Conservation (phyloP, 208 protist species). For the Trichomonas gallinae region DNA sequence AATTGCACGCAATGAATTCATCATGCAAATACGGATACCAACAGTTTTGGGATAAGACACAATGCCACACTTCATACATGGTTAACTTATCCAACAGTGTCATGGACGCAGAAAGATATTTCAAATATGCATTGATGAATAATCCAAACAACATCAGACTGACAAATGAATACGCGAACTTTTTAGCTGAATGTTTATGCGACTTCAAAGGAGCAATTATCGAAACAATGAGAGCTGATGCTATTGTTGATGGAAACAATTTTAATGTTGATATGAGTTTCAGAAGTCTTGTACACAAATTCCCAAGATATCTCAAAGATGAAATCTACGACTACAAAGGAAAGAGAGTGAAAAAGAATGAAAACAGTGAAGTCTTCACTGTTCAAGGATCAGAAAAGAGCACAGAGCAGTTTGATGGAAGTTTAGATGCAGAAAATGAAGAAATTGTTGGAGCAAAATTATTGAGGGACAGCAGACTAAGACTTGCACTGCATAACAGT, state of each 20-base stretch:
- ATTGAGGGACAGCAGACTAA: background rate
- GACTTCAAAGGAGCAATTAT: background rate
- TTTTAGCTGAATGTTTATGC: background rate
- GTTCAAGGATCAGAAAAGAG: background rate
- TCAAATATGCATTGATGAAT: background rate
- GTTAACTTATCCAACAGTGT: background rate
- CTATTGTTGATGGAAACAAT: background rate
- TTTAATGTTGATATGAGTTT: background rate
- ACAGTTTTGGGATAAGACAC: background rate
- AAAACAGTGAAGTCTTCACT: background rate
- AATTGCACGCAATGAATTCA: background rate
- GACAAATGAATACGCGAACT: background rate
- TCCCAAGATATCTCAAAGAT: background rate
- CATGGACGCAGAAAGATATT: background rate
- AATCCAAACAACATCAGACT: background rate
- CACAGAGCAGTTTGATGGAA: background rate
- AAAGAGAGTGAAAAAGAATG: background rate
- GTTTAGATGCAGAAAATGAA: background rate
- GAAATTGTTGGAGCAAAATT: background rate
- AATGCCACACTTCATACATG: background rate
- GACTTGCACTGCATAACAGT: background rate
- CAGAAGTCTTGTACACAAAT: background rate
- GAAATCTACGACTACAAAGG: background rate
- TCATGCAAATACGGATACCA: background rate
- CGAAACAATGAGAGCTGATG: background rate